A percentile compares a stretch with the other conserved stretches of the same genome.
Conservation (phyloP, 257 asterid species). For the Solanum appendiculatum region DNA sequence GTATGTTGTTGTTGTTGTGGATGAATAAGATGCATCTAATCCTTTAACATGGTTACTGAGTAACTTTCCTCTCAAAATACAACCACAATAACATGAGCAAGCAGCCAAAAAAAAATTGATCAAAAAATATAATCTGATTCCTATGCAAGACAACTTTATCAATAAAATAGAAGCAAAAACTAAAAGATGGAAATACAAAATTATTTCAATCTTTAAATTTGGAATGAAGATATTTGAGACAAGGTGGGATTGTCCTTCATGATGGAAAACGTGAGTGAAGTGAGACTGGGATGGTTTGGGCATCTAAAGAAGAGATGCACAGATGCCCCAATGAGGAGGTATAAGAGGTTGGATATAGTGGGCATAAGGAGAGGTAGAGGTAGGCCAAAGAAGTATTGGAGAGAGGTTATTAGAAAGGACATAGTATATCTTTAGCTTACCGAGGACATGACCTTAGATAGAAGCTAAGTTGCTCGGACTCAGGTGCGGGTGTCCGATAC, state of each 20-base stretch:
- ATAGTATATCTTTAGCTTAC: neutral
- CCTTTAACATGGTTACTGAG: neutral
- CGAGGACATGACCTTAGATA: neutral
- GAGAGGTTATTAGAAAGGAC: neutral
- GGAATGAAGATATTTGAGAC: neutral
- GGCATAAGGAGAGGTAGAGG: neutral
- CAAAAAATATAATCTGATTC: neutral
- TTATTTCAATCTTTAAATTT: neutral
- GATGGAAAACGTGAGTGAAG: neutral
- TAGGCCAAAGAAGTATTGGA: neutral
- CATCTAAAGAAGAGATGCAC: neutral
- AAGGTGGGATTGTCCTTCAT: neutral
- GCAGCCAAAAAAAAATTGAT: neutral
- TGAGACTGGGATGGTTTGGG: neutral
- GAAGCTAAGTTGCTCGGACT: no score
- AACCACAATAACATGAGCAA: neutral
- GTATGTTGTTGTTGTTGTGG: neutral
- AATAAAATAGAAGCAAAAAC: neutral
- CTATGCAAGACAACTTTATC: neutral
- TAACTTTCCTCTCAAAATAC: neutral
- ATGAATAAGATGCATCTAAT: neutral
- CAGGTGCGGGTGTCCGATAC: no score
- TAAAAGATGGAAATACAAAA: neutral
- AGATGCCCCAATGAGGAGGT: neutral
- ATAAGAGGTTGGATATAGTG: neutral